A percentile compares a stretch with the other conserved stretches of the same genome.
Conservation (phyloP, 2,329 filamentous ascomycete species). For the Sporothrix protearum region DNA sequence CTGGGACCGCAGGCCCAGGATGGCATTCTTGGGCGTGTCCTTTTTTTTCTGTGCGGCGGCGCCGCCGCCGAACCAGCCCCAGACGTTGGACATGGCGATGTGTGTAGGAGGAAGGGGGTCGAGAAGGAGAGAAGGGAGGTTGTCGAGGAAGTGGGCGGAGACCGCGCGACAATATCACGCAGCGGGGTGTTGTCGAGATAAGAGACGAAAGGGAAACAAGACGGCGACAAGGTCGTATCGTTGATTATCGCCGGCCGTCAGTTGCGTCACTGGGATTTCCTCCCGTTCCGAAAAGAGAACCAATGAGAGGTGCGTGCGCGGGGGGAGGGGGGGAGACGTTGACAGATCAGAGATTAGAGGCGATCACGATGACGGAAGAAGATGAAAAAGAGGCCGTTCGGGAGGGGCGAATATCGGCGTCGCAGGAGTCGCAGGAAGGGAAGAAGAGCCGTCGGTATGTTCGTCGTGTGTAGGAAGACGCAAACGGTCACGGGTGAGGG, state of each 20-base stretch:
- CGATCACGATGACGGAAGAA: background rate
- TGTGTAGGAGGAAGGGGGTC: too few species aligned
- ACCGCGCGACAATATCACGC: background rate
- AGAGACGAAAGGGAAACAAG: background rate
- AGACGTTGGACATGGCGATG: conserved; percentile 58
- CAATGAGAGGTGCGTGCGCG: background rate
- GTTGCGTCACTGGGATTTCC: background rate
- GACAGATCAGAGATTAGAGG: background rate
- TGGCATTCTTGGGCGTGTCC: conserved; percentile 95
- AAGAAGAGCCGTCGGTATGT: background rate
- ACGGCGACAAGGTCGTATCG: background rate
- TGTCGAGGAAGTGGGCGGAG: background rate
- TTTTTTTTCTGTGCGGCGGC: conserved; percentile 78
- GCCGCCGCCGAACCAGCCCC: conserved; percentile 92
- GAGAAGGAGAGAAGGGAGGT: background rate
- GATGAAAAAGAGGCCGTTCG: background rate
- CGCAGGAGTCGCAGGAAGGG: background rate
- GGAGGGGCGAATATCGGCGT: background rate
- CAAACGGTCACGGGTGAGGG: background rate
- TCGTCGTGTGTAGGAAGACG: background rate
- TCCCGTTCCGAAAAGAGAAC: conserved; percentile 4
- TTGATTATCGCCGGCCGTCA: background rate
- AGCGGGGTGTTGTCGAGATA: conserved; percentile 2
- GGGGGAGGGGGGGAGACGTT: background rate
- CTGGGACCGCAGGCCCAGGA: conserved; percentile 80